These are phyloP conservation scores for Salvia splendens DNA, from an alignment of 257 asterid species.

Conservation along the genomic window DNA sequence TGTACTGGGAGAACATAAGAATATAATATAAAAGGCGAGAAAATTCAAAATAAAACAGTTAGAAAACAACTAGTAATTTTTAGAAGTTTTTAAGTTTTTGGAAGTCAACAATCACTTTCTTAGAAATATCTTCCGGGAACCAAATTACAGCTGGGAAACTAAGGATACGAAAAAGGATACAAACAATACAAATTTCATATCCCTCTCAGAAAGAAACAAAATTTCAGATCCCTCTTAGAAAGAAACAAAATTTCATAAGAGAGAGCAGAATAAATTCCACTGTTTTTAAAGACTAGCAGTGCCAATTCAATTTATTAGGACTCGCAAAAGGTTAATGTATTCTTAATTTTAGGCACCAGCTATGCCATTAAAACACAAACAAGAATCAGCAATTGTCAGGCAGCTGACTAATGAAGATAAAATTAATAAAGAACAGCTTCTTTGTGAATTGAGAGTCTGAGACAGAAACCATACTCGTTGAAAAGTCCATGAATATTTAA, in stretches of 20 bases:
- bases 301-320: neutral
- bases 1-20: neutral
- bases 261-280: neutral
- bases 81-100: neutral
- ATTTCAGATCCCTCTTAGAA: neutral
- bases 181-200: neutral
- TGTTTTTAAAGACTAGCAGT: constrained; percentile 18
- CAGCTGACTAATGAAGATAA: neutral
- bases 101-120: constrained; percentile 13
- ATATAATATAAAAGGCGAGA: too few species aligned
- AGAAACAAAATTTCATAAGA: neutral
- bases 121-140: neutral
- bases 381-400: neutral
- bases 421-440: neutral
- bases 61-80: constrained; percentile 2
- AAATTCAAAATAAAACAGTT: too few species aligned
- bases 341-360: neutral
- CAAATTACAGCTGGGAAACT: neutral
- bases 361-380: constrained; percentile 7
- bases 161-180: too few species aligned
- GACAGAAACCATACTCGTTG: constrained; percentile 60
- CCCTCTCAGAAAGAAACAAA: too few species aligned
- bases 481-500: constrained; percentile 72
- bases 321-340: neutral
- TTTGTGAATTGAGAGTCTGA: neutral